phyloP scores from a whole-genome alignment of 192 early-diverging fungal species.

The Backusella circina region DNA sequence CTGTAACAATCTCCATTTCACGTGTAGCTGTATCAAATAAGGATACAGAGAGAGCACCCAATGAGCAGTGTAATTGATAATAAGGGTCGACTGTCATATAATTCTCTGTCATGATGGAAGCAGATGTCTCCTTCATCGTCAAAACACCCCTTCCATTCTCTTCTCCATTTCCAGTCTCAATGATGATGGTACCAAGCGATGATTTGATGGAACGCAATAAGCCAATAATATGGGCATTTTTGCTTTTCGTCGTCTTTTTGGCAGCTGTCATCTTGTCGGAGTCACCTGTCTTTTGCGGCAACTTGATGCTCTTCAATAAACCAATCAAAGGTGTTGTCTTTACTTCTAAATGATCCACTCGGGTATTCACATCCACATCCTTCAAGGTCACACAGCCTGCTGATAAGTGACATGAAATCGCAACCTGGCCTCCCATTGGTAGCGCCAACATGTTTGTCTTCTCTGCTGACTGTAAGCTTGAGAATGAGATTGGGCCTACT shows the following conservation, averaged over 20 bases:
- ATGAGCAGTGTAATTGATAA: neutral
- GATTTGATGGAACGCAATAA: neutral
- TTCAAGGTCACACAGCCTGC: slow-evolving; percentile 38
- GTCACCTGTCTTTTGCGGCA: neutral
- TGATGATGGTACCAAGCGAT: neutral
- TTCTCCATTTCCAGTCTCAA: neutral
- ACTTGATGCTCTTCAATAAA: neutral
- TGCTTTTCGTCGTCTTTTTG: neutral
- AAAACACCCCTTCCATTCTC: neutral
- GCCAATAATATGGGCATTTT: neutral
- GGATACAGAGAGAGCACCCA: neutral
- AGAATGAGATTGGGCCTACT: slow-evolving; percentile 18
- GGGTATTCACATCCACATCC: slow-evolving; percentile 21
- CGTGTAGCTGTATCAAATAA: neutral
- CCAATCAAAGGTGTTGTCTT: slow-evolving; percentile 19
- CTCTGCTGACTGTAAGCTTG: neutral
- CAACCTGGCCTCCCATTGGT: slow-evolving; percentile 17
- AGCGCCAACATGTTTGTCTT: slow-evolving; percentile 3
- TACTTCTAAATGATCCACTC: slow-evolving; percentile 8
- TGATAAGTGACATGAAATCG: slow-evolving; percentile 35
- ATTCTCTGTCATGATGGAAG: neutral
- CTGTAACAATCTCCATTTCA: neutral
- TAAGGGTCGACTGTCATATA: neutral
- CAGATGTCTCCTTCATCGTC: neutral
- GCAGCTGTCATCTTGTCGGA: neutral